phyloP scores from a whole-genome alignment of 2,329 filamentous ascomycete genomes.

The Hirsutella thompsonii region DNA sequence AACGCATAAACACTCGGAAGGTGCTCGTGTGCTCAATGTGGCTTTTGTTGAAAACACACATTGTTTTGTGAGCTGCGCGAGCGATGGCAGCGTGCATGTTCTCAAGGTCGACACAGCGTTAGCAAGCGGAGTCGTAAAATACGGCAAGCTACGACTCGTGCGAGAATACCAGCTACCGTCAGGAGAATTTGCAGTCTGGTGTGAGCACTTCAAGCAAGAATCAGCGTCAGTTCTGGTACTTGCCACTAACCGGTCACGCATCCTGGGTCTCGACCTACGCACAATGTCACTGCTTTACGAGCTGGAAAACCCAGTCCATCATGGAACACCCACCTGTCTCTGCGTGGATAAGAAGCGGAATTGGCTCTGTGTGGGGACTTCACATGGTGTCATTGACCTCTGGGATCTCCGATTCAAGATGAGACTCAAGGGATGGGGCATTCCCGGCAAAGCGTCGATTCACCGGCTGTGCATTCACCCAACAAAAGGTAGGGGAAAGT shows the following conservation, averaged over 20 bases:
- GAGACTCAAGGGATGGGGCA: constrained; percentile 75
- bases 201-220: constrained; percentile 81
- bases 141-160: constrained; percentile 63
- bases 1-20: constrained; percentile 63
- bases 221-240: constrained; percentile 71
- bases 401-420: constrained; percentile 97
- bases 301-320: constrained; percentile 77
- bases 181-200: constrained; percentile 74
- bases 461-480: constrained; percentile 72
- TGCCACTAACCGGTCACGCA: constrained; percentile 72
- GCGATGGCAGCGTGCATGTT: constrained; percentile 80
- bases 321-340: constrained; percentile 85
- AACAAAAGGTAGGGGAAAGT: constrained; percentile 62
- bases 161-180: constrained; percentile 67
- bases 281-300: constrained; percentile 73
- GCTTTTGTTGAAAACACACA: constrained; percentile 92
- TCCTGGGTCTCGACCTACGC: constrained; percentile 75
- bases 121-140: constrained; percentile 46
- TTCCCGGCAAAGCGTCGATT: constrained; percentile 69
- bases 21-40: constrained; percentile 63
- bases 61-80: constrained; percentile 82
- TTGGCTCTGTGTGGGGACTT: constrained; percentile 85
- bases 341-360: constrained; percentile 75
- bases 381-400: constrained; percentile 81
- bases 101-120: constrained; percentile 57